These are phyloP conservation scores for Pilatotrama ljubarskyi DNA, from an alignment of 768 basidiomycete genomes.

Conservation along the genomic window DNA sequence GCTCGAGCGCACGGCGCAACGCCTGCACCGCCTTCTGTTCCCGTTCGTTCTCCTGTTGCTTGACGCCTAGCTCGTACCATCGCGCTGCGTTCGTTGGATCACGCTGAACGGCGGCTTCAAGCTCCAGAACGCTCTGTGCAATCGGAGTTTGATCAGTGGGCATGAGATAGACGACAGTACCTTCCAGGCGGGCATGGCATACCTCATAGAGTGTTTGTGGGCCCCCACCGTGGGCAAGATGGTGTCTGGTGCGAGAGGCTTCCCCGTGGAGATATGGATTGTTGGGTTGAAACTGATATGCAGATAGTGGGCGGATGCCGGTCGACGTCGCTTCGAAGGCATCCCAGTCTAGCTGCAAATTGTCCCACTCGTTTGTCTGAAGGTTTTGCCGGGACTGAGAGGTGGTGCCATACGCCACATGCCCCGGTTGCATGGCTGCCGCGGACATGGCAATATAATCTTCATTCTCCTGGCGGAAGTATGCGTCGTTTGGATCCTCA, in stretches of 20 bases:
- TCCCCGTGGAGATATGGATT: conserved; percentile 79
- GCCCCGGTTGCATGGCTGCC: conserved; percentile 14
- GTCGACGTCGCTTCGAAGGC: conserved; percentile 70
- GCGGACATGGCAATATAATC: conserved; percentile 29
- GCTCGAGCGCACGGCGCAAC: conserved; percentile 72
- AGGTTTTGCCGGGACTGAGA: neutral
- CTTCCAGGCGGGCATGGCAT: conserved; percentile 1
- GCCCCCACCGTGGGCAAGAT: conserved; percentile 37
- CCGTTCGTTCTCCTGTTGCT: conserved; percentile 97
- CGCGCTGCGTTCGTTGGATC: conserved; percentile 67
- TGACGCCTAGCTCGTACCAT: conserved; percentile 94
- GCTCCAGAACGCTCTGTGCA: conserved; percentile 75
- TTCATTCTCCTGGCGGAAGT: conserved; percentile 37
- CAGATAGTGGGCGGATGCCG: conserved; percentile 56
- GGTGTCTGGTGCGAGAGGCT: conserved; percentile 50
- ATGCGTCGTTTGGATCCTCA: conserved; percentile 28
- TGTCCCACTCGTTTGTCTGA: conserved; percentile 54
- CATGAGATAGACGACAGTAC: conserved; percentile 9
- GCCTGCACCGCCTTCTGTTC: conserved; percentile 89
- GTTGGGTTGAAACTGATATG: conserved; percentile 72
- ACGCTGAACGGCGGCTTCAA: conserved; percentile 86
- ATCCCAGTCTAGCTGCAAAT: conserved; percentile 79
- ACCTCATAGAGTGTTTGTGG: conserved; percentile 41
- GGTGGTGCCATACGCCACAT: neutral
- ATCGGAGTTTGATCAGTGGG: conserved; percentile 12